phyloP scores from a whole-genome alignment of 2,329 filamentous ascomycete species.

The Claviceps citrina region DNA sequence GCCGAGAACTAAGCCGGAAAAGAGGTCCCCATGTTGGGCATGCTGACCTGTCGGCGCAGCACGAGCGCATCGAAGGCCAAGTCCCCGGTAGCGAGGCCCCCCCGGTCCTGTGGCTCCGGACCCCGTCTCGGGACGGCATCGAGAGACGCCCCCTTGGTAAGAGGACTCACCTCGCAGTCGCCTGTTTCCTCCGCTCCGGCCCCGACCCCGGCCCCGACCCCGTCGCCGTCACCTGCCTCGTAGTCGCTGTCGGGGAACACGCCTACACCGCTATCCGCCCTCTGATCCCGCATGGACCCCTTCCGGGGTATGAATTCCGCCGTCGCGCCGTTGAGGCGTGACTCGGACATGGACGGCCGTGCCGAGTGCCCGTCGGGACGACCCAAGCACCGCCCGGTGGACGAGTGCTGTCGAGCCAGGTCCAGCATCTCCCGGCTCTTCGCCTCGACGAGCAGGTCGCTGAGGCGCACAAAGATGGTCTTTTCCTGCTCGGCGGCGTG shows the following conservation, averaged over 20 bases:
- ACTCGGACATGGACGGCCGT: background rate
- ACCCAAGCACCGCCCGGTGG: background rate
- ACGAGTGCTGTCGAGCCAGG: slow-evolving; percentile 15
- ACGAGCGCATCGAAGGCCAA: background rate
- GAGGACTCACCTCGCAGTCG: background rate
- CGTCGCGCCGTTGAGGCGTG: slow-evolving; percentile 14
- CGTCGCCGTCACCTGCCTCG: too few relatives aligned
- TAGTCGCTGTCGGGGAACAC: background rate
- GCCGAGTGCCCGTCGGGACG: background rate
- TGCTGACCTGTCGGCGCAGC: background rate
- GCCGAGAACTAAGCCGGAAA: too few relatives aligned
- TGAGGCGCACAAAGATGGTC: slow-evolving; percentile 28
- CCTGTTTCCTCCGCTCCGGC: too few relatives aligned
- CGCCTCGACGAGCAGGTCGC: slow-evolving; percentile 34
- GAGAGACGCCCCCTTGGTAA: too few relatives aligned
- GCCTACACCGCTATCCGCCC: background rate
- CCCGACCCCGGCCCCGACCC: too few relatives aligned
- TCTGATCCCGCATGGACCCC: background rate
- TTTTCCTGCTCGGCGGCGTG: slow-evolving; percentile 31
- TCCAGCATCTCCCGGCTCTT: slow-evolving; percentile 27
- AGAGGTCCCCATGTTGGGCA: background rate
- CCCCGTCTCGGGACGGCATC: background rate
- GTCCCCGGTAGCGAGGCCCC: background rate
- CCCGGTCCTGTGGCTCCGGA: background rate
- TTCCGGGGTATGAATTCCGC: slow-evolving; percentile 20